Evolutionary conservation across 805 yeast species (phyloP).

Genomic region (Yarrowia bubula): DNA sequence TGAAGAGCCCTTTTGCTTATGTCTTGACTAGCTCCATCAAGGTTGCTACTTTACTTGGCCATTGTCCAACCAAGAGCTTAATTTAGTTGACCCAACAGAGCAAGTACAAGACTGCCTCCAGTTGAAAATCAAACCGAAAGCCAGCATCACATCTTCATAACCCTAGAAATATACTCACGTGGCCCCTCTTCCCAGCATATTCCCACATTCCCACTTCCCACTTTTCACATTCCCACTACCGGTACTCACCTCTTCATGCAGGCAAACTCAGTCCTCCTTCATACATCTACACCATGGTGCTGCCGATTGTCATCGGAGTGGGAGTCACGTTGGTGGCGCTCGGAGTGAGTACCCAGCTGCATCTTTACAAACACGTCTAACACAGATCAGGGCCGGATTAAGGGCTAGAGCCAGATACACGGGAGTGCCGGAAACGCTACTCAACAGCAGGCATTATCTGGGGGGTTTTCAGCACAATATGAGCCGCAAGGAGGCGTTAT

Average conservation of each 20-base stretch:
- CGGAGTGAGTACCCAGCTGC: not conserved
- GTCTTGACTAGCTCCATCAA: too few relatives aligned
- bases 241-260: not conserved
- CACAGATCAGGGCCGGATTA: constrained; percentile 16
- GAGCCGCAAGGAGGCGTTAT: constrained; percentile 54
- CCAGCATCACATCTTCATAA: too few relatives aligned
- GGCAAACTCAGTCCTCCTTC: not conserved
- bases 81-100: too few relatives aligned
- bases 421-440: not conserved
- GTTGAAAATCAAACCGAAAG: too few relatives aligned
- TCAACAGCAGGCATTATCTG: constrained; percentile 32
- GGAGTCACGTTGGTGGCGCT: constrained; percentile 15
- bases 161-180: too few relatives aligned
- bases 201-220: too few relatives aligned
- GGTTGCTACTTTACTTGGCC: too few relatives aligned
- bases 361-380: not conserved
- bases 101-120: too few relatives aligned
- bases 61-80: too few relatives aligned
- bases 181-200: too few relatives aligned
- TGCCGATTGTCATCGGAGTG: constrained; percentile 15
- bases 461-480: constrained; percentile 44
- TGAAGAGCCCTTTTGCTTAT: too few relatives aligned
- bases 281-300: constrained; percentile 16
- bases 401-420: constrained; percentile 3
- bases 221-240: too few relatives aligned